These are phyloP conservation scores for Dipteronia sinensis DNA, from an alignment of 345 rosid species.

Conservation along the genomic window DNA sequence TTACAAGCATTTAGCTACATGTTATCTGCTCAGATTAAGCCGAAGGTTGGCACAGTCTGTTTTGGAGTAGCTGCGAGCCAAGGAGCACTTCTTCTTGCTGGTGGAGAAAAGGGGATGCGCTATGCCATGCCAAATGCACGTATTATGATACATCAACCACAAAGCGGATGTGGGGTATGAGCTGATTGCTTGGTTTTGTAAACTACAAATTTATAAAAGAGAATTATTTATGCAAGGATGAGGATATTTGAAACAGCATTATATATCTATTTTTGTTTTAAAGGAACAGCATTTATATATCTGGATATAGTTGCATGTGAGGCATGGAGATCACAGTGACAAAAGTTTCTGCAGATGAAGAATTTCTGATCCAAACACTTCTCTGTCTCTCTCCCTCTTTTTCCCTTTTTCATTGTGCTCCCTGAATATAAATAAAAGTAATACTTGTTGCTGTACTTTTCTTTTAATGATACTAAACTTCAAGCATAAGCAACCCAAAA, in stretches of 20 bases:
- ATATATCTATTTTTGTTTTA: not conserved
- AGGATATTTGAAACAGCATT: not conserved
- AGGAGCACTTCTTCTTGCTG: slow-evolving; percentile 92
- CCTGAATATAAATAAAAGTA: not conserved
- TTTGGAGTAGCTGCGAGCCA: slow-evolving; percentile 97
- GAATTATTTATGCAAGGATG: not conserved
- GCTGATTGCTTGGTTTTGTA: slow-evolving; percentile 11
- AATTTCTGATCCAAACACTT: not conserved
- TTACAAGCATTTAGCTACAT: not conserved
- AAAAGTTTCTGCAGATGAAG: not conserved
- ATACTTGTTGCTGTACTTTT: not conserved
- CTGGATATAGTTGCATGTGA: slow-evolving; percentile 3
- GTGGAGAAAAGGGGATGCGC: slow-evolving; percentile 97
- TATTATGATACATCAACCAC: slow-evolving; percentile 93
- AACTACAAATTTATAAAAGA: slow-evolving; percentile 11
- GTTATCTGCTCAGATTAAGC: slow-evolving; percentile 66
- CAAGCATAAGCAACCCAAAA: not conserved
- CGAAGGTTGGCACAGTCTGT: slow-evolving; percentile 91
- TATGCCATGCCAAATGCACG: slow-evolving; percentile 97
- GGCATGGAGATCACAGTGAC: not conserved
- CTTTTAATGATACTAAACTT: not conserved
- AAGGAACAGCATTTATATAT: too few relatives aligned
- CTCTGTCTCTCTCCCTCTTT: not conserved
- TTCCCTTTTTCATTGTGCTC: not conserved
- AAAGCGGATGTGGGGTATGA: slow-evolving; percentile 87